phyloP scores from a whole-genome alignment of 2,329 filamentous ascomycete species.

The Aaosphaeria arxii region DNA sequence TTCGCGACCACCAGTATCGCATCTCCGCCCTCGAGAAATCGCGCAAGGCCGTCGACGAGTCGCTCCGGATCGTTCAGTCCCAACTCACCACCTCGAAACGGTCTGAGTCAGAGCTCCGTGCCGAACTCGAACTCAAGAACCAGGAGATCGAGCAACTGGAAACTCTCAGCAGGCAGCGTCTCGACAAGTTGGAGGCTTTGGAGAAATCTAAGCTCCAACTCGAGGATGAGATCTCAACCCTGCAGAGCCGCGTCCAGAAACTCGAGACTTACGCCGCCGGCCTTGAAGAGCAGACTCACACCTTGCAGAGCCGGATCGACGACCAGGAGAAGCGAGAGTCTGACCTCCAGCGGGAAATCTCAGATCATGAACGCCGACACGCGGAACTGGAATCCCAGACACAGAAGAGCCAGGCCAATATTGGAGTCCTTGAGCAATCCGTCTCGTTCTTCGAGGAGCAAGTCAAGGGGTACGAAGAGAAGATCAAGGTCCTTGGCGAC shows the following conservation, averaged over 20 bases:
- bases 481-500: constrained; percentile 17
- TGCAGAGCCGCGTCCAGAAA: constrained; percentile 15
- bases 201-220: constrained; percentile 21
- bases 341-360: constrained; percentile 18
- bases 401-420: constrained; percentile 17
- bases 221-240: constrained; percentile 15
- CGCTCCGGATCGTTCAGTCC: constrained; percentile 17
- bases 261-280: constrained; percentile 17
- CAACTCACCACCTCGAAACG: constrained; percentile 16
- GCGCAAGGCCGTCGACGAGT: constrained; percentile 16
- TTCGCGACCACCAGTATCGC: constrained; percentile 24
- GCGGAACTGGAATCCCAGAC: constrained; percentile 14
- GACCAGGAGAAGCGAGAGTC: constrained; percentile 18
- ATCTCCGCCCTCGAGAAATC: constrained; percentile 27
- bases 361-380: constrained; percentile 16
- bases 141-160: constrained; percentile 26
- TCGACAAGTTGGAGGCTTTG: constrained; percentile 17
- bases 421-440: constrained; percentile 20
- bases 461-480: constrained; percentile 19
- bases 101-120: constrained; percentile 17
- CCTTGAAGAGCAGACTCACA: constrained; percentile 18
- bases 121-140: constrained; percentile 21
- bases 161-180: constrained; percentile 8
- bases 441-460: constrained; percentile 18
- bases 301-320: constrained; percentile 16